A percentile compares a stretch with the other conserved stretches of the same genome.
These are phyloP conservation scores for Acacia confusa DNA, from an alignment of 306 rosid species.

Conservation along the genomic window DNA sequence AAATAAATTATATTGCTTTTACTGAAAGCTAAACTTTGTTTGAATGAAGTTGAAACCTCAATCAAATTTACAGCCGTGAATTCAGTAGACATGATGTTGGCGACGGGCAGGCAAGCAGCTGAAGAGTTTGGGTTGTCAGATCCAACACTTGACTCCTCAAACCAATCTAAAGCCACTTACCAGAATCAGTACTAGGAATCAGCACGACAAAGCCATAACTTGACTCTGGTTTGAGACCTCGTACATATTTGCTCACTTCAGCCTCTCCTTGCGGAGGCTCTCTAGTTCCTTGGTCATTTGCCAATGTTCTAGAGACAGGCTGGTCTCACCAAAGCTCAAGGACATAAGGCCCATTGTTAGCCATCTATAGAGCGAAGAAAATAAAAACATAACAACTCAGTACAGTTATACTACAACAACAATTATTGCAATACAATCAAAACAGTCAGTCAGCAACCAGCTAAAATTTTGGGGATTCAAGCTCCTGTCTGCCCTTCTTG, in stretches of 20 bases:
- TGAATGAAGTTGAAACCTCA: neutral
- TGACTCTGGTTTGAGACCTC: neutral
- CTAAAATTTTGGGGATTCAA: conserved; percentile 63
- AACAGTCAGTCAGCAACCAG: conserved; percentile 52
- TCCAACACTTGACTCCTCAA: conserved; percentile 1
- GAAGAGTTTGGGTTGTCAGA: conserved; percentile 13
- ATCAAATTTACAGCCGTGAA: conserved; percentile 6
- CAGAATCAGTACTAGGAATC: neutral
- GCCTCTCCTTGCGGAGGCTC: neutral
- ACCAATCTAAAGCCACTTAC: conserved; percentile 12
- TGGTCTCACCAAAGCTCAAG: neutral
- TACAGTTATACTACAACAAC: neutral
- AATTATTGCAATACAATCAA: neutral
- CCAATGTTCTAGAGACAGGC: neutral
- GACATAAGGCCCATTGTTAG: conserved; percentile 23
- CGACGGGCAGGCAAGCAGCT: neutral
- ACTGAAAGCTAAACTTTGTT: neutral
- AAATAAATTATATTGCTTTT: neutral
- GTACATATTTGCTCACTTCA: neutral
- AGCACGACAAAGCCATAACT: neutral
- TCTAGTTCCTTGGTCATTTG: neutral
- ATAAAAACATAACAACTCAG: neutral
- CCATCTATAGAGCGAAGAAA: conserved; percentile 48
- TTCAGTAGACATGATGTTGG: neutral
- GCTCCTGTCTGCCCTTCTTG: conserved; percentile 67